These are phyloP conservation scores for Elaeis oleifera DNA, from an alignment of 202 grass and related monocot species.

Conservation along the genomic window DNA sequence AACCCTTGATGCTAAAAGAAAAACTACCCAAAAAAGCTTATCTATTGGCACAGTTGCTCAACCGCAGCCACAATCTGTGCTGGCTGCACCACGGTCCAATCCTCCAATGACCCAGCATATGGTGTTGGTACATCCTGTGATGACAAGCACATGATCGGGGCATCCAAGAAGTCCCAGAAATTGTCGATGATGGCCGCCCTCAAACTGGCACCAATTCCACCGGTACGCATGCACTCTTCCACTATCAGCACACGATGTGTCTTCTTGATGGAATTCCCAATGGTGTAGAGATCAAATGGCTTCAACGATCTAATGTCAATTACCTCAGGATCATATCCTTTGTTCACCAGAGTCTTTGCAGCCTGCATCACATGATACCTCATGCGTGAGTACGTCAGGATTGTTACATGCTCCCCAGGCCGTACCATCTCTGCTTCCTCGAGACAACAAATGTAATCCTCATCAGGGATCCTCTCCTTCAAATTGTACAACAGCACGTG, in stretches of 20 bases:
- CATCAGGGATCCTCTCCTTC: slow-evolving; percentile 5
- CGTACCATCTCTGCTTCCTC: slow-evolving; percentile 1
- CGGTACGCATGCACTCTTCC: slow-evolving; percentile 4
- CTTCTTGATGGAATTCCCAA: slow-evolving; percentile 3
- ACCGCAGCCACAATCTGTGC: slow-evolving; percentile 1
- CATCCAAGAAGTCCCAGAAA: slow-evolving; percentile 2
- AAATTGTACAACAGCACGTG: not conserved
- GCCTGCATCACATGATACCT: slow-evolving; percentile 8
- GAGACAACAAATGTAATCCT: not conserved
- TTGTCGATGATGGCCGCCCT: not conserved
- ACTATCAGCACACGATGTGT: slow-evolving; percentile 1
- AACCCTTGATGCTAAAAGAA: no score
- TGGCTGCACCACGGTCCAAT: not conserved
- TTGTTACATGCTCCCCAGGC: not conserved
- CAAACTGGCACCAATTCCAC: not conserved
- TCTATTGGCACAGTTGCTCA: not conserved
- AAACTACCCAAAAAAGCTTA: no score
- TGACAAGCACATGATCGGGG: not conserved
- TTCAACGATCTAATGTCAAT: not conserved
- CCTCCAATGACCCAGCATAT: slow-evolving; percentile 1
- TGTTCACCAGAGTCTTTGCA: slow-evolving; percentile 6
- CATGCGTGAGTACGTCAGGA: not conserved
- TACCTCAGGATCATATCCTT: slow-evolving; percentile 1
- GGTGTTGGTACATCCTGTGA: slow-evolving; percentile 4
- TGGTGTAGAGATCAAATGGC: not conserved